Conservation (phyloP, 371 early-diverging fungal genomes). For the Mucor lusitanicus region DNA sequence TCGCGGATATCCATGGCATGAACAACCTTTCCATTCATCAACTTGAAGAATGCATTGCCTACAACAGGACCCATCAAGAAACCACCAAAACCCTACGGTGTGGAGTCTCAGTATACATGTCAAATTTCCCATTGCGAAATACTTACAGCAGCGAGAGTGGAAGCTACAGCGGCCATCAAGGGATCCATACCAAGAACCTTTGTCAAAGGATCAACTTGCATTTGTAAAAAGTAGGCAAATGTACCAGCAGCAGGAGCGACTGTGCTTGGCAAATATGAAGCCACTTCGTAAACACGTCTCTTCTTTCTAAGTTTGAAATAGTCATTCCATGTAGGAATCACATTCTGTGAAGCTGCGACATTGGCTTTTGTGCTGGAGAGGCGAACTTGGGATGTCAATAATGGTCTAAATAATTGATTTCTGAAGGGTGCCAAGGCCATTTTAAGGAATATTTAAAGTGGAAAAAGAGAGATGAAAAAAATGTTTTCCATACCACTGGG, state of each 20-base stretch:
- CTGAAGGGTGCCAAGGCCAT: conserved; percentile 21
- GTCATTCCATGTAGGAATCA: conserved; percentile 66
- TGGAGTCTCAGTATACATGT: neutral
- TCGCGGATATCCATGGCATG: conserved; percentile 71
- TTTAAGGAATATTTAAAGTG: conserved; percentile 5
- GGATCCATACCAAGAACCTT: conserved; percentile 84
- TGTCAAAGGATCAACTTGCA: conserved; percentile 79
- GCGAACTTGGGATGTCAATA: conserved; percentile 16
- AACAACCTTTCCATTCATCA: conserved; percentile 56
- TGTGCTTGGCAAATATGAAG: conserved; percentile 65
- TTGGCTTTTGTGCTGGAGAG: conserved; percentile 2
- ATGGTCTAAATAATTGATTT: conserved; percentile 14
- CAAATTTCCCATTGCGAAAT: neutral
- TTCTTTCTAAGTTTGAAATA: conserved; percentile 79
- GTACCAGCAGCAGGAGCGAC: conserved; percentile 61
- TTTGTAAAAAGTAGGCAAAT: conserved; percentile 69
- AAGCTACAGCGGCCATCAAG: conserved; percentile 62
- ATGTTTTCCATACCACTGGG: neutral
- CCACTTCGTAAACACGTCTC: conserved; percentile 71
- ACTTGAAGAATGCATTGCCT: conserved; percentile 65
- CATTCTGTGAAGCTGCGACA: neutral
- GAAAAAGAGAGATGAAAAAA: conserved; percentile 1
- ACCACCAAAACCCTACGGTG: conserved; percentile 61
- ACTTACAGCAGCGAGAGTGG: conserved; percentile 59
- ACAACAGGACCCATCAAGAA: conserved; percentile 71